Evolutionary conservation across 1,284 basidiomycete species (phyloP).

Genomic region (Pseudozyma sp.): DNA sequence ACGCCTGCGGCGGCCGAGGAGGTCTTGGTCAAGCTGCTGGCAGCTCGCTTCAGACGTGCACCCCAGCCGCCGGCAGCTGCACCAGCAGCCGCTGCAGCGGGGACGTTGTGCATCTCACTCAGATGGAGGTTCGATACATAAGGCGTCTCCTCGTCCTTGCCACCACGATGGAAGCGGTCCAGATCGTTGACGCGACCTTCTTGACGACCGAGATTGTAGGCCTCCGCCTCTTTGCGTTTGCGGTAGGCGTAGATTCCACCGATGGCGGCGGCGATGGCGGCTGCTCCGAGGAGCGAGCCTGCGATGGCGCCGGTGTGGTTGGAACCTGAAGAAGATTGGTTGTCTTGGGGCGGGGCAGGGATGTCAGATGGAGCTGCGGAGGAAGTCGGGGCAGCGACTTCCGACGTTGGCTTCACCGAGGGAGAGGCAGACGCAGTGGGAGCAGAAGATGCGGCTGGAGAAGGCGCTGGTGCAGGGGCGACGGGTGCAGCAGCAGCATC

Average conservation of each 20-base stretch:
- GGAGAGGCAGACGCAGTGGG: neutral
- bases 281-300: conserved; percentile 62
- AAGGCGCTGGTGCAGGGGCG: neutral
- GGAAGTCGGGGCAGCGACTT: conserved; percentile 29
- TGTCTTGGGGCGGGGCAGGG: neutral
- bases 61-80: conserved; percentile 23
- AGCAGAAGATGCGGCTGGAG: conserved; percentile 1
- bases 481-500: neutral
- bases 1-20: neutral
- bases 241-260: conserved; percentile 64
- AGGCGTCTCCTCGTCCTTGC: conserved; percentile 26
- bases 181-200: conserved; percentile 16
- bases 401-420: conserved; percentile 9
- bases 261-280: conserved; percentile 59
- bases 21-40: conserved; percentile 14
- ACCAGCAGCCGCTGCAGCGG: conserved; percentile 6
- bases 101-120: conserved; percentile 4
- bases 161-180: neutral
- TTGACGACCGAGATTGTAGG: conserved; percentile 27
- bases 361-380: neutral
- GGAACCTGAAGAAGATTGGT: neutral
- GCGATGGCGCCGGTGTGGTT: conserved; percentile 54
- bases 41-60: conserved; percentile 24
- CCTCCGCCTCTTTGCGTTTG: conserved; percentile 55
- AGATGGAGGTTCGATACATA: conserved; percentile 50